Evolutionary conservation across 2,329 filamentous ascomycete genomes (phyloP), one percentile per base, ranked within the genome.

Genomic region (Cercospora beticola): DNA sequence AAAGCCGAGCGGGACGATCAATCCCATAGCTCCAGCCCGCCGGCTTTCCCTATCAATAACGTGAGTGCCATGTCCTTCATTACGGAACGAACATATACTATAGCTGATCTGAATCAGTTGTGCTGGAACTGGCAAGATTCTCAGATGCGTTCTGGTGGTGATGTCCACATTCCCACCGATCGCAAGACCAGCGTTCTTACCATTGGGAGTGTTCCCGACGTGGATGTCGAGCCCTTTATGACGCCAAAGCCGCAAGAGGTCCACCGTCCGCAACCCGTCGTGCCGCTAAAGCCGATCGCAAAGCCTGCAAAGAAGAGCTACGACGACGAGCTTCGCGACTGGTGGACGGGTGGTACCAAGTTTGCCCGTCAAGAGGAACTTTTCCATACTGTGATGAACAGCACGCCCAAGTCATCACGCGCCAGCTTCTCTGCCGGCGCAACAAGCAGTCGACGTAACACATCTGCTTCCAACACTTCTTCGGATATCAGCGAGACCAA

Each of bases 321-420:
- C 18, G 78, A 79, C 26, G 75, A 80, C 30, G 78, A 80, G 63
- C 74, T 83, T 6, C 64, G 70, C n/a, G 76, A 79, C n/a, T 84
- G 82, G 82, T 83, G 78, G 70, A 77, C 71, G 16, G 71, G 70
- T 7, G 73, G 75, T 49, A 76, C 70, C 46, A 77, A 72, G 12
- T 74, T 76, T 56, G 68, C 74, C 33, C 77, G 78, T 23, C 78
- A 79, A 54, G 67, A 69, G 40, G 67, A 69, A 10, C 62, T 68
- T 7, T 70, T 64, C 52, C 65, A 33, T 30, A 56, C 40, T 26
- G 59, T 68, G 23, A 70, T 68, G 49, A 57, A 63, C 31, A 68
- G 46, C 49, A 14, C 65, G 10, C 26, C 43, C 23, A 23, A 54
- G 6, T 8, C 56, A 10, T 62, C 63, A 3, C 18, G 23, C n/a